phyloP scores from a whole-genome alignment of 305 asterid genomes.

The Rubia peregrina region DNA sequence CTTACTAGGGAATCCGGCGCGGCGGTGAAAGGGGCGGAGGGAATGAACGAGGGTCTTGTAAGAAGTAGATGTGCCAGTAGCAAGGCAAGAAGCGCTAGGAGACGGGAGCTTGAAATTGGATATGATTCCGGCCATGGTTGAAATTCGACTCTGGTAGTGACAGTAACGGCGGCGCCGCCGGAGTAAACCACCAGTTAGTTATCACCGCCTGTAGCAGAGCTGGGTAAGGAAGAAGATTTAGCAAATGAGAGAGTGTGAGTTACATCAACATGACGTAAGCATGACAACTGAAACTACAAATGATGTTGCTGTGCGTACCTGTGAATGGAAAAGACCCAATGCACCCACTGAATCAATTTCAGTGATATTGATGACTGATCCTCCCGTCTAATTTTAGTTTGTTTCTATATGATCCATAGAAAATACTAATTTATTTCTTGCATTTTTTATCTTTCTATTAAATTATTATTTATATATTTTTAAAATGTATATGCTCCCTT shows the following conservation, averaged over 20 bases:
- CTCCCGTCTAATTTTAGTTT: too few relatives aligned
- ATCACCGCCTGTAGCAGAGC: not conserved
- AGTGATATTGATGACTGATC: not conserved
- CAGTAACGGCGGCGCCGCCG: not conserved
- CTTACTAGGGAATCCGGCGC: slow-evolving; percentile 43
- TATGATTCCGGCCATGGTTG: slow-evolving; percentile 48
- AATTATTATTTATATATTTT: too few relatives aligned
- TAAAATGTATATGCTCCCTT: too few relatives aligned
- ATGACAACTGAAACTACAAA: not conserved
- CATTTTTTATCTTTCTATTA: too few relatives aligned
- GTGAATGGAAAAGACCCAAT: not conserved
- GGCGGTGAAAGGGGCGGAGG: slow-evolving; percentile 26
- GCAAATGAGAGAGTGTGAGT: not conserved
- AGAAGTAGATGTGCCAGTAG: slow-evolving; percentile 28
- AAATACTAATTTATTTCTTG: too few relatives aligned
- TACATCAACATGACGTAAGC: slow-evolving; percentile 3
- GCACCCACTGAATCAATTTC: slow-evolving; percentile 1
- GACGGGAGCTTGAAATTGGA: slow-evolving; percentile 29
- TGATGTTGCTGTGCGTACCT: too few relatives aligned
- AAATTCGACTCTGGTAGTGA: not conserved
- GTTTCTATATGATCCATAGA: too few relatives aligned
- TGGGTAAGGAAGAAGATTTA: not conserved
- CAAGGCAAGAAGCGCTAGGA: slow-evolving; percentile 33
- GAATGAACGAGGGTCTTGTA: slow-evolving; percentile 29
- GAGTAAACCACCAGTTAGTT: not conserved